Evolutionary conservation across 2,329 filamentous ascomycete species (phyloP), one percentile per base, ranked within the genome.

Genomic region (Penicillium rolfsii): DNA sequence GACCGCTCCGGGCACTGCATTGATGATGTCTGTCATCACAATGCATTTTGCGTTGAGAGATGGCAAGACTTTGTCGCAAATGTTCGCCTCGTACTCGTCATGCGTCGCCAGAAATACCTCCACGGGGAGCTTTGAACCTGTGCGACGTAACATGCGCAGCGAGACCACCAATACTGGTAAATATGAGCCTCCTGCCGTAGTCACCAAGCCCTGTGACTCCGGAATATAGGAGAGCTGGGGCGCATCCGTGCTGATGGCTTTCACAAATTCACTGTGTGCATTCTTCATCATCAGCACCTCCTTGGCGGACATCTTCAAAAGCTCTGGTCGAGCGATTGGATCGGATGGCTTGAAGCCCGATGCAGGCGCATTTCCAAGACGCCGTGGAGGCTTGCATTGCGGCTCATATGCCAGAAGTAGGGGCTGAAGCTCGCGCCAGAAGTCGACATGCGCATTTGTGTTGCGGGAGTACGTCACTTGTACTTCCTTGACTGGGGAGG

Each of bases 61-160:
- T 0, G 77, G 76, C 36, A 80, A 71, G n/a, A 80, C 70, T 6
- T 70, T 61, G 16, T 79, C 73, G 59, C 79, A 81, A n/a, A 80
- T 74, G 14, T 74, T 70, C 4, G 69, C 65, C 52, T 80, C 77
- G 56, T 80, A 78, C 55, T 80, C 76, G 0, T 71, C 66, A 9
- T 73, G 53, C 5, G 54, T 57, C 22, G 66, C 68, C 12, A 66
- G 41, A 19, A 69, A 69, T 5, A 66, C 65, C 52, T 67, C 63
- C 59, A 65, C 62, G 0, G 66, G 66, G 2, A 68, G 43, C 1
- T 49, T 50, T 4, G 66, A 68, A 24, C 65, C 65, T 4, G 65
- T 68, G 5, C 55, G 61, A 35, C 66, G 66, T 16, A 68, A 55
- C 66, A 68, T 68, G 1, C 66, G 66, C 2, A 68, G 55, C 3